Percentiles rank a stretch among this genome's conserved stretches.
Evolutionary conservation across 768 basidiomycete genomes (phyloP).

Genomic region (Rhizopogon sp.): DNA sequence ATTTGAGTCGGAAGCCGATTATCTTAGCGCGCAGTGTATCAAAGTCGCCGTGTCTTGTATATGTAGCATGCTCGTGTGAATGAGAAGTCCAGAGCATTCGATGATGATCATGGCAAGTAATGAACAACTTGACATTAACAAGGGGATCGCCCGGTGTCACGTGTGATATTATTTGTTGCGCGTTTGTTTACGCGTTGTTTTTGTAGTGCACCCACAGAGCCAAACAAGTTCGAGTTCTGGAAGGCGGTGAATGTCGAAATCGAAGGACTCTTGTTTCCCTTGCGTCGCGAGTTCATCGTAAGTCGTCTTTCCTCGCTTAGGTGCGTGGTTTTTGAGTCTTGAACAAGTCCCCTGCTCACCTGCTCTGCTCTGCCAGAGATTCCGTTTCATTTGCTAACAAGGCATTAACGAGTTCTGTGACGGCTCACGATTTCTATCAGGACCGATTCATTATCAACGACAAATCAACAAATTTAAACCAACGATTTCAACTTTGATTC

Average conservation of each 20-base stretch:
- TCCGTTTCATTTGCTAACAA: slow-evolving; percentile 15
- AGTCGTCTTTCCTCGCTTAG: slow-evolving; percentile 19
- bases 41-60: too few species aligned
- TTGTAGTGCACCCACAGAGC: slow-evolving; percentile 18
- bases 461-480: slow-evolving; percentile 13
- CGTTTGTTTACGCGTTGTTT: slow-evolving; percentile 30
- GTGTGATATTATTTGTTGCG: slow-evolving; percentile 16
- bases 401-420: slow-evolving; percentile 14
- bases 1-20: neutral
- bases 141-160: neutral
- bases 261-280: slow-evolving; percentile 10
- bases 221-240: slow-evolving; percentile 31
- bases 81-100: too few species aligned
- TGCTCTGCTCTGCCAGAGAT: slow-evolving; percentile 3
- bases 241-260: neutral
- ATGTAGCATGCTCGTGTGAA: too few species aligned
- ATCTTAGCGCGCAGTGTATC: neutral
- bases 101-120: too few species aligned
- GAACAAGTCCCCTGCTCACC: neutral
- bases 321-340: slow-evolving; percentile 8
- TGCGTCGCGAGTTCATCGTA: slow-evolving; percentile 18
- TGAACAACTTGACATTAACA: too few species aligned
- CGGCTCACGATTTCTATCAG: slow-evolving; percentile 18
- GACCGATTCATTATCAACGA: slow-evolving; percentile 9
- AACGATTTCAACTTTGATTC: slow-evolving; percentile 9